Base-by-base conservation (phyloP, 306 rosid genomes). In the Rubus idaeus region DNA sequence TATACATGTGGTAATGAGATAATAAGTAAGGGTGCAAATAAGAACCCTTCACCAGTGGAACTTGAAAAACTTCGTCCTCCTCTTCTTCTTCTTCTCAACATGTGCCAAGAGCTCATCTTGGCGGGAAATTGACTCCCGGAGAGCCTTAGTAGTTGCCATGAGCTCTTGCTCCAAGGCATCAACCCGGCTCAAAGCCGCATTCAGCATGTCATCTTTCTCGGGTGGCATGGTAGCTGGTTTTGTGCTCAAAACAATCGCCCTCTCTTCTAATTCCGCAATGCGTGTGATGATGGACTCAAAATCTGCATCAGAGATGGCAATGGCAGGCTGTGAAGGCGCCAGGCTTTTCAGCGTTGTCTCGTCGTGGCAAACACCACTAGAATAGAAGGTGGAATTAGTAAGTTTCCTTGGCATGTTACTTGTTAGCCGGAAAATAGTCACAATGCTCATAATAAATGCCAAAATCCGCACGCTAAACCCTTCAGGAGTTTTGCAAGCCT, bases 121-220 rank as follows among this genome's bases (percentile, higher is more conserved):
- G 50, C 26, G 23, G 23, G 69, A 14, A 47, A 60, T 7, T 10
- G 68, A 74, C 41, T 44, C 77, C 8, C 9, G 30, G n/a, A 60
- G 42, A 44, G 69, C 69, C 69, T 60, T 74, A 20, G 35, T 45
- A 3, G 77, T 74, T 44, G 57, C 69, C 69, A 8, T 74, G 10
- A 74, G 68, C 69, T 74, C 77, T 42, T 58, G 45, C 77, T 74
- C 77, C 69, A 74, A 58, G 20, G 26, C 69, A 74, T 58, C 57
- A 42, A 44, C 68, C 10, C 57, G 13, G 26, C 56, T 44, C n/a
- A 62, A 44, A 16, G 58, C 57, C 45, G 58, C 78, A 74, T 1
- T 46, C 30, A 46, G 46, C 45, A 61, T 44, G 6, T 60, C 58
- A 58, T 74, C 78, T 58, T 60, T 45, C 30, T 60, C 57, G 2